Conservation (phyloP, 2,329 filamentous ascomycete species). For the Immersiporthe knoxdaviesiana region DNA sequence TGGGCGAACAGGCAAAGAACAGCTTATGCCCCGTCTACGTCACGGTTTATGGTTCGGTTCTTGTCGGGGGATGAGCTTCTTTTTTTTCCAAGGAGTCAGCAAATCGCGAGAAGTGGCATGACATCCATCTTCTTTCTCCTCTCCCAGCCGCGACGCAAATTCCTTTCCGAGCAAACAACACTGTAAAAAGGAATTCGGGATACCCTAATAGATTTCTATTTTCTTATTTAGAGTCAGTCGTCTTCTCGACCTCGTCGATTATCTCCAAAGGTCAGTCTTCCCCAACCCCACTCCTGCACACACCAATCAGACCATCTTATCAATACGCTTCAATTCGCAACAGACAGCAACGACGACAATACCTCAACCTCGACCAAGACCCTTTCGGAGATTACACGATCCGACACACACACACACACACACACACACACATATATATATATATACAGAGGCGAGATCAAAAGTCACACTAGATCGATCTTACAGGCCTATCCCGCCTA, state of each 20-base stretch:
- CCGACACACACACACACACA: too few relatives aligned
- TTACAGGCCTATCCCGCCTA: neutral
- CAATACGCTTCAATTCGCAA: neutral
- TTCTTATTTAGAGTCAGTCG: neutral
- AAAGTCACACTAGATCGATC: neutral
- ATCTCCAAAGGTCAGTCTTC: neutral
- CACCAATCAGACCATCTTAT: neutral
- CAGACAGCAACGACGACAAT: neutral
- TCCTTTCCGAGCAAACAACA: neutral
- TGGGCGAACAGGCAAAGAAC: neutral
- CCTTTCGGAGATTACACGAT: too few relatives aligned
- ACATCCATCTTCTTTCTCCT: neutral
- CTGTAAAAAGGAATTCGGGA: neutral
- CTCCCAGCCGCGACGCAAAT: neutral
- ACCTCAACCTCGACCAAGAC: neutral
- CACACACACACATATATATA: too few relatives aligned
- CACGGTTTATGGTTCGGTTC: neutral
- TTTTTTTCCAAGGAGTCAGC: too few relatives aligned
- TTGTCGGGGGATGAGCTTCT: neutral
- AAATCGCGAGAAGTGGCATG: neutral
- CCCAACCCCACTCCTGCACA: neutral
- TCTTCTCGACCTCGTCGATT: neutral
- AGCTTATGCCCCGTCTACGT: conserved; percentile 1
- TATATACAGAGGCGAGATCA: too few relatives aligned
- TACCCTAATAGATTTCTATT: neutral